Percentiles rank a stretch among this genome's conserved stretches.
These are phyloP conservation scores for Sclerotinia subarctica DNA, from an alignment of 2,329 filamentous ascomycete species.

Conservation along the genomic window DNA sequence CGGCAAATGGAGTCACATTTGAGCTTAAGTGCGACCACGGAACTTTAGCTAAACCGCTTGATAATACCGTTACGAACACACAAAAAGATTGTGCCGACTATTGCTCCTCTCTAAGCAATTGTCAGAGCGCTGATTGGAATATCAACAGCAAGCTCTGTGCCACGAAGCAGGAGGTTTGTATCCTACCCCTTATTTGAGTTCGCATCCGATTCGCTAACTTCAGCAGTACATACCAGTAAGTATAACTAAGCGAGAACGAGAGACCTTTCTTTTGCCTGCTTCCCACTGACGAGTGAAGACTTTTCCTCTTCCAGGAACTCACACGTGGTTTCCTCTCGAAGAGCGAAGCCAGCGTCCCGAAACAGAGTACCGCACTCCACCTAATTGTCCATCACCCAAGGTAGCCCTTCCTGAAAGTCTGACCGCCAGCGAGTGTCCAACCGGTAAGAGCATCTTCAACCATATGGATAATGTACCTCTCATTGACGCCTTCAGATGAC, in stretches of 20 bases:
- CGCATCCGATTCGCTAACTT: background rate
- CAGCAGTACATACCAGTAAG: constrained; percentile 14
- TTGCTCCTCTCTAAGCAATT: background rate
- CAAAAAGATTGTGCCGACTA: constrained; percentile 13
- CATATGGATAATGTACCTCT: rapidly evolving
- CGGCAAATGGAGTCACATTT: constrained; percentile 6
- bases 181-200: background rate
- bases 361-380: background rate
- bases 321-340: constrained; percentile 15
- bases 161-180: background rate
- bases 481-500: background rate
- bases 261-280: background rate
- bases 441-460: background rate
- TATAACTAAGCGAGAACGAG: background rate
- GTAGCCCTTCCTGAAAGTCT: constrained; percentile 4
- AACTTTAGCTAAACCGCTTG: background rate
- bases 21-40: constrained; percentile 9
- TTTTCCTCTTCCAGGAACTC: constrained; percentile 1
- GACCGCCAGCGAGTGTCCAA: constrained; percentile 3
- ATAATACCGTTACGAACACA: background rate
- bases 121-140: constrained; percentile 2
- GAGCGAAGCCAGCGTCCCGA: background rate
- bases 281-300: constrained; percentile 10
- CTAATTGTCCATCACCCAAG: background rate
- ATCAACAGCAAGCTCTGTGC: background rate